phyloP scores from a whole-genome alignment of 352 stramenopile species.

The Globisporangium parvum region DNA sequence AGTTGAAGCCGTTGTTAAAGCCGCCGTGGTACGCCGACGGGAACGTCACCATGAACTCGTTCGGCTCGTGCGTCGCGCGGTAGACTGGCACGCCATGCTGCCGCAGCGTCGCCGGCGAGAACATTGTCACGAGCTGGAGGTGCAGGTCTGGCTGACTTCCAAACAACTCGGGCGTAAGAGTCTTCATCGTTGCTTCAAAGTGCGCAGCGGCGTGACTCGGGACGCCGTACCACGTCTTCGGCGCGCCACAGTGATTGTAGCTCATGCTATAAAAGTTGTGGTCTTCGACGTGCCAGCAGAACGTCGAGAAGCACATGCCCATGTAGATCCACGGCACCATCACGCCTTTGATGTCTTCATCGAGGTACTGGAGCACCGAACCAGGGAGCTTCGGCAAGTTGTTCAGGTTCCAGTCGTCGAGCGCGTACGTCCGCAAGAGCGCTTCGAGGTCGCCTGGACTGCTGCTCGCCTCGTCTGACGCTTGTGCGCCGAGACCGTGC shows the following conservation, averaged over 20 bases:
- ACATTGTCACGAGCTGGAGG: constrained; percentile 88
- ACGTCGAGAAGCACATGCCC: constrained; percentile 98
- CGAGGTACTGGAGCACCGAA: constrained; percentile 93
- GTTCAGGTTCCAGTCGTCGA: constrained; percentile 97
- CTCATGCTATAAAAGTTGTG: constrained; percentile 99
- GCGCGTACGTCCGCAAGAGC: constrained; percentile 65
- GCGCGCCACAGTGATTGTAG: constrained; percentile 95
- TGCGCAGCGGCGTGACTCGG: constrained; percentile 87
- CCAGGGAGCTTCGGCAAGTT: constrained; percentile 94
- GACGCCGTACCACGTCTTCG: constrained; percentile 98
- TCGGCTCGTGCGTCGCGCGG: constrained; percentile 91
- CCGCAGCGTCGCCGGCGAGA: constrained; percentile 57
- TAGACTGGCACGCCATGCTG: constrained; percentile 92
- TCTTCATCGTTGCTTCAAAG: constrained; percentile 88
- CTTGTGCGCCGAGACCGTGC: constrained; percentile 32
- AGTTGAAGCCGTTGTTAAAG: constrained; percentile 97
- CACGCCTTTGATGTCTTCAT: constrained; percentile 97
- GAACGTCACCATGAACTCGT: constrained; percentile 99
- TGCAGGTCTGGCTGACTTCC: constrained; percentile 94
- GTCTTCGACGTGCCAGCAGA: constrained; percentile 99
- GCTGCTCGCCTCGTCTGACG: constrained; percentile 8
- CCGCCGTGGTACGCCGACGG: constrained; percentile 96
- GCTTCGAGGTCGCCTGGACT: constrained; percentile 29
- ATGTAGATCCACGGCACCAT: constrained; percentile 99
- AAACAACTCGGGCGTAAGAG: constrained; percentile 93